A percentile compares a stretch with the other conserved stretches of the same genome.
Conservation (phyloP, 2,329 filamentous ascomycete genomes). For the Fusarium sp. region DNA sequence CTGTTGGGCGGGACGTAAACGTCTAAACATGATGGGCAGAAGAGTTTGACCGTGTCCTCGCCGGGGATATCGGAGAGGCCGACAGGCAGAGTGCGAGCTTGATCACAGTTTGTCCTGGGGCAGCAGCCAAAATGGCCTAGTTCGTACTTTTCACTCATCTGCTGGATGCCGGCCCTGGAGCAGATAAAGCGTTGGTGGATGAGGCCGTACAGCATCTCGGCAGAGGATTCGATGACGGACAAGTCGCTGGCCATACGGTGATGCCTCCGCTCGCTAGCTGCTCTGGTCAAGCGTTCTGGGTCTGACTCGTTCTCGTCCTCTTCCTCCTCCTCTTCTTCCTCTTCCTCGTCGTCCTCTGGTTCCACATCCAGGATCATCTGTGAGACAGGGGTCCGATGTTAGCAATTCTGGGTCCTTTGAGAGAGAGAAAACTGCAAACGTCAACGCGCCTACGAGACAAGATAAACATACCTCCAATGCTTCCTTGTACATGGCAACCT, state of each 20-base stretch:
- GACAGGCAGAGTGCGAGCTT: conserved; percentile 89
- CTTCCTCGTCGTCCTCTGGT: conserved; percentile 91
- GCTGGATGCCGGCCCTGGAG: conserved; percentile 93
- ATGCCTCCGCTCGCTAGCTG: conserved; percentile 75
- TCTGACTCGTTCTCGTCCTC: conserved; percentile 78
- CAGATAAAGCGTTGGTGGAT: conserved; percentile 99
- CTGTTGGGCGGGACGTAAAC: conserved; percentile 98
- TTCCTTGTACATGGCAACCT: conserved; percentile 99
- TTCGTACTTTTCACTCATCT: conserved; percentile 99
- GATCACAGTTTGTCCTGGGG: conserved; percentile 92
- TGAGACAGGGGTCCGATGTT: conserved; percentile 7
- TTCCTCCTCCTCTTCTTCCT: conserved; percentile 81
- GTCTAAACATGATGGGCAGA: conserved; percentile 95
- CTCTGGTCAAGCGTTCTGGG: conserved; percentile 60
- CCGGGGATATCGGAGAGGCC: conserved; percentile 94
- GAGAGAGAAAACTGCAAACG: not conserved
- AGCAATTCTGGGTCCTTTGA: conserved; percentile 1
- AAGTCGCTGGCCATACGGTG: conserved; percentile 90
- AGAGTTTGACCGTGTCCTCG: conserved; percentile 97
- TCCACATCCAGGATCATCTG: conserved; percentile 98
- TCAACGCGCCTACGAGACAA: not conserved
- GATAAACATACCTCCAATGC: conserved; percentile 75
- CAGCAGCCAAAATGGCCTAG: conserved; percentile 95
- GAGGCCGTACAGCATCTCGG: conserved; percentile 97
- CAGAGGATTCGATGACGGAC: conserved; percentile 94